Evolutionary conservation across 129 eudicot genomes (phyloP).

Genomic region (Pittosporum tobira): DNA sequence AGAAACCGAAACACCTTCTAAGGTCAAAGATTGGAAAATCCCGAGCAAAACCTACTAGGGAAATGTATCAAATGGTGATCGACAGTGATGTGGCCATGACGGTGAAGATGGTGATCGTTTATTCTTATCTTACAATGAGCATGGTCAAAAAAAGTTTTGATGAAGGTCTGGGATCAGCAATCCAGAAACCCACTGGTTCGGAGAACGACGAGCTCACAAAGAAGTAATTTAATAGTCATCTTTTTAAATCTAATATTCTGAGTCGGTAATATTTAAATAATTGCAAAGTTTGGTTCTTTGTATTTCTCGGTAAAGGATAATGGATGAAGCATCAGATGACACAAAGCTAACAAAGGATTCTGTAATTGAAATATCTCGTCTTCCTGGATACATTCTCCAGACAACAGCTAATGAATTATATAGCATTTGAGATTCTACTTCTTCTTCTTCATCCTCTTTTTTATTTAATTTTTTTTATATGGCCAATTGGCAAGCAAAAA

Average conservation of each 20-base stretch:
- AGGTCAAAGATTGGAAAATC: slow-evolving; percentile 36
- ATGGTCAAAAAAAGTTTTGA: slow-evolving; percentile 63
- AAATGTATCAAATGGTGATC: slow-evolving; percentile 55
- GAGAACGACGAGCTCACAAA: slow-evolving; percentile 58
- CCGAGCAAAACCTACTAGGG: slow-evolving; percentile 49
- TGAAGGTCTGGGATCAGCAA: slow-evolving; percentile 57
- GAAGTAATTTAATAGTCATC: slow-evolving; percentile 29
- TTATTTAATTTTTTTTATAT: too few species aligned
- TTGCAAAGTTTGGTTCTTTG: neutral
- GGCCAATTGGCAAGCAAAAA: neutral
- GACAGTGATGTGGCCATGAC: slow-evolving; percentile 49
- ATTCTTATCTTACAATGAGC: slow-evolving; percentile 52
- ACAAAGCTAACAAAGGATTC: slow-evolving; percentile 56
- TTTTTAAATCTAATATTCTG: neutral
- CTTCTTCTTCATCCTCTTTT: too few species aligned
- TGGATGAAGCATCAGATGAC: slow-evolving; percentile 65
- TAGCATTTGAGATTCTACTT: slow-evolving; percentile 2
- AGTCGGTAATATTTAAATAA: neutral
- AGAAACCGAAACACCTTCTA: slow-evolving; percentile 36
- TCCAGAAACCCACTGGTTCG: slow-evolving; percentile 51
- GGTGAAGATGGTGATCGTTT: slow-evolving; percentile 52
- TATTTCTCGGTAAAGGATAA: slow-evolving; percentile 28
- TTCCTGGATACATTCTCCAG: slow-evolving; percentile 63
- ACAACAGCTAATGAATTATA: slow-evolving; percentile 37
- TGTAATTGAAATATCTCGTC: slow-evolving; percentile 56